Evolutionary conservation across 495 filamentous ascomycete genomes (phyloP), one percentile per base, ranked within the genome.

Genomic region (Penicillium longicatenatum): DNA sequence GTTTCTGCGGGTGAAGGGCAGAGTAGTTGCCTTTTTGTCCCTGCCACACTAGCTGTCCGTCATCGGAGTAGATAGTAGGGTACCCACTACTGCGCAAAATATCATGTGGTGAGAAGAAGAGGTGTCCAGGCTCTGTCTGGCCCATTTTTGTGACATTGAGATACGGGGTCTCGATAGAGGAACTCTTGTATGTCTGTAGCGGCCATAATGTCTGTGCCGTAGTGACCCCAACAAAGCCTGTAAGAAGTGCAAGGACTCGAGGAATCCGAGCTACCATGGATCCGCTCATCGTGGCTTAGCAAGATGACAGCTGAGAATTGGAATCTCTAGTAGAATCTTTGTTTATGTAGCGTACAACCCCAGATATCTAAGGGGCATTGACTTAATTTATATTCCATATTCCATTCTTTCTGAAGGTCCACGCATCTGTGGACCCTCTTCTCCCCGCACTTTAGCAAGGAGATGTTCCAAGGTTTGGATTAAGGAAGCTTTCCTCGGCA

Each of bases 71-170:
- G 33, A 71, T 71, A 1, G 54, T 22, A 12, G 66, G 63, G 22
- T 60, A 42, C 7, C 61, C 58, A 4, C 9, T 29, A 12, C 41
- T 26, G 2, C 58, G 47, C 31, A 39, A 3, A 3, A 33, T 52
- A 42, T 62, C 54, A 17, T 53, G n/a, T 3, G 68, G 65, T 1
- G 61, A 47, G 52, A 70, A 21, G 37, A 70, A 70, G 2, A 70
- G 50, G 22, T 50, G 57, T 20, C 68, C 68, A 24, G 56, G 63
- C 11, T 64, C 62, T 0, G 68, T 70, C 39, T 66, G 61, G 26
- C 63, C 68, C 57, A 59, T 63, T 45, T 68, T 70, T 3, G 68
- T 68, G 31, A 70, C 57, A 31, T 70, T 68, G 33, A 68, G 41
- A 33, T 46, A 63, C 1, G 67, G 67, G 0, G 64, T 59, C 42